Base-by-base conservation (phyloP, 2,329 filamentous ascomycete genomes). In the Trichoderma lentiforme region DNA sequence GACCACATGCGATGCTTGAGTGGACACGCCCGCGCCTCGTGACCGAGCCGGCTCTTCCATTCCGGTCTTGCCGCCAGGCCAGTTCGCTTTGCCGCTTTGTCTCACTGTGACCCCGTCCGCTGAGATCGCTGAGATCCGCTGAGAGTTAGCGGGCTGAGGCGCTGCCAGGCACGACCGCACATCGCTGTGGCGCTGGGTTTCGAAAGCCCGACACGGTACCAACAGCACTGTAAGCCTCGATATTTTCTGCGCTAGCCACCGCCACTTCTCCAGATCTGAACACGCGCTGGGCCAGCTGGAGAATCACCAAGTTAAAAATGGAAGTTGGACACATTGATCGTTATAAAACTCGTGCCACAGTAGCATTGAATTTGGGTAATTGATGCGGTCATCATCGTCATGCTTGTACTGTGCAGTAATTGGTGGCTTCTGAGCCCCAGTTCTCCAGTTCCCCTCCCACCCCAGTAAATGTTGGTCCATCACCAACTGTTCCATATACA, bases 21-120 rank as follows among this genome's bases (percentile, higher is more conserved):
- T 72, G 71, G 71, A 70, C 66, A 70, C 58, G 51, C 43, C 18
- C 26, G 58, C 62, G 32, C 72, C 69, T 71, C 72, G 72, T 73
- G 72, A 71, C 63, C 47, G 21, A 47, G 36, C 63, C 63, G 62
- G 63, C 36, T 51, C 63, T 36, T 34, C 21, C 67, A 61, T 70
- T 61, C 67, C 67, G 67, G 57, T 21, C 57, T n/a, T 53, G 57
- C 67, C 67, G 67, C 57, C 66, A 34, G 63, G 63, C 62, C 61
- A 63, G 62, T 66, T 32, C 47, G 47, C 21, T 26, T 36, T 24
- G 18, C 34, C 32, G 53, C 51, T 58, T 58, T 43, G 65, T 53
- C 39, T 70, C 39, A 70, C 66, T 70, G 66, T 70, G 53, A 36
- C 34, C 34, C 36, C 15, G 12, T 21, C 65, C 34, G 24, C 53